Percentiles rank a stretch among this genome's conserved stretches.
phyloP scores from a whole-genome alignment of 345 rosid species.

The Sonneratia caseolaris region DNA sequence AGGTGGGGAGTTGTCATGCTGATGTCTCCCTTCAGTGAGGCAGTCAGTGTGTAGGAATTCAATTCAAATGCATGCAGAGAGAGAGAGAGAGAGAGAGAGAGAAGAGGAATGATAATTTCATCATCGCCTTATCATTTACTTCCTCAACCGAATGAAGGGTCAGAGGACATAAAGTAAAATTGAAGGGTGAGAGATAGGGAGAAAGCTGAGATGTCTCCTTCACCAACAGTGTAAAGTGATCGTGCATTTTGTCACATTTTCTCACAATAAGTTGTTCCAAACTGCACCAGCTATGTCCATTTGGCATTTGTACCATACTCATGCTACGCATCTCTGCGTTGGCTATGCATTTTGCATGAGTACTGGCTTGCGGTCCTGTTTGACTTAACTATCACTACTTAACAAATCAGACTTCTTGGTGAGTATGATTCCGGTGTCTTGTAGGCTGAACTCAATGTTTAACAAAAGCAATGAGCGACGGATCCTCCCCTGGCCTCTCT shows the following conservation, averaged over 20 bases:
- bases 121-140: constrained; percentile 26
- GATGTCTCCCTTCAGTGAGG: constrained; percentile 26
- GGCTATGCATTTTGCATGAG: too few species aligned
- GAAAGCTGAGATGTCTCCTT: background rate
- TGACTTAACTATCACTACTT: too few species aligned
- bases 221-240: background rate
- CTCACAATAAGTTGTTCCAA: background rate
- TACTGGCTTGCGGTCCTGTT: too few species aligned
- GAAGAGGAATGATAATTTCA: constrained; percentile 30
- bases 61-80: constrained; percentile 14
- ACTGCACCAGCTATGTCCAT: too few species aligned
- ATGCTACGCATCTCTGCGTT: too few species aligned
- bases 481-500: background rate
- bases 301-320: too few species aligned
- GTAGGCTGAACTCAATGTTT: too few species aligned
- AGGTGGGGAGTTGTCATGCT: constrained; percentile 21
- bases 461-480: background rate
- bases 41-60: constrained; percentile 23
- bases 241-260: background rate
- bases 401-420: too few species aligned
- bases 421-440: too few species aligned
- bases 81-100: constrained; percentile 8
- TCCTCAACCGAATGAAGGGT: constrained; percentile 15
- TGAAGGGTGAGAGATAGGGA: background rate
- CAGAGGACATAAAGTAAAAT: constrained; percentile 14